phyloP scores from a whole-genome alignment of 768 basidiomycete species.

The Rhodotorula kratochvilovae region DNA sequence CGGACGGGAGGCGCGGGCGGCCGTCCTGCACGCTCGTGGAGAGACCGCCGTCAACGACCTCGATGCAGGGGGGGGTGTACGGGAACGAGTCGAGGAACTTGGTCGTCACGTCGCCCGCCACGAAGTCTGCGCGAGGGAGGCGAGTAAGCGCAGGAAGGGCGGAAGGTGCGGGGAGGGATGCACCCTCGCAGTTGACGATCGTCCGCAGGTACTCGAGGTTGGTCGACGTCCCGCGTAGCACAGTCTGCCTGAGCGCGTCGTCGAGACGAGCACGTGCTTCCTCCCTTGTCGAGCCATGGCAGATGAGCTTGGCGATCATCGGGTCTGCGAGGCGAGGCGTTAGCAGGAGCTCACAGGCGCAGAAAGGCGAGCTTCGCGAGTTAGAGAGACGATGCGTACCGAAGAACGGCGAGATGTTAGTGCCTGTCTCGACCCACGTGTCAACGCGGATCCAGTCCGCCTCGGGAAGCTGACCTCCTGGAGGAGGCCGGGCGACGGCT shows the following conservation, averaged over 20 bases:
- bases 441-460: constrained; percentile 43
- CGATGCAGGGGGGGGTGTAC: constrained; percentile 53
- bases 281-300: constrained; percentile 53
- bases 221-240: constrained; percentile 60
- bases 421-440: constrained; percentile 55
- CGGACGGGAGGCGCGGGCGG: constrained; percentile 52
- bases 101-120: constrained; percentile 54
- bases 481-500: constrained; percentile 61
- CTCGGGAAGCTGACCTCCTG: constrained; percentile 54
- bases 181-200: constrained; percentile 49
- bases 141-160: background rate
- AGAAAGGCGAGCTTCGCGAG: background rate
- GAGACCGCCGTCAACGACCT: constrained; percentile 57
- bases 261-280: constrained; percentile 54
- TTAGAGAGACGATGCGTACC: background rate
- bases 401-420: constrained; percentile 51
- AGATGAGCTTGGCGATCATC: constrained; percentile 59
- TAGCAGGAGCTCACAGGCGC: background rate
- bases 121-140: constrained; percentile 45
- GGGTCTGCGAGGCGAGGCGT: constrained; percentile 52
- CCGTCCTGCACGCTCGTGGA: constrained; percentile 61
- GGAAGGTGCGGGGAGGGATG: background rate
- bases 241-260: constrained; percentile 49
- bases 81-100: constrained; percentile 53
- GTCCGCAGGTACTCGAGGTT: constrained; percentile 57